Evolutionary conservation across 306 rosid species (phyloP).

Genomic region (Gastrolobium villosum): DNA sequence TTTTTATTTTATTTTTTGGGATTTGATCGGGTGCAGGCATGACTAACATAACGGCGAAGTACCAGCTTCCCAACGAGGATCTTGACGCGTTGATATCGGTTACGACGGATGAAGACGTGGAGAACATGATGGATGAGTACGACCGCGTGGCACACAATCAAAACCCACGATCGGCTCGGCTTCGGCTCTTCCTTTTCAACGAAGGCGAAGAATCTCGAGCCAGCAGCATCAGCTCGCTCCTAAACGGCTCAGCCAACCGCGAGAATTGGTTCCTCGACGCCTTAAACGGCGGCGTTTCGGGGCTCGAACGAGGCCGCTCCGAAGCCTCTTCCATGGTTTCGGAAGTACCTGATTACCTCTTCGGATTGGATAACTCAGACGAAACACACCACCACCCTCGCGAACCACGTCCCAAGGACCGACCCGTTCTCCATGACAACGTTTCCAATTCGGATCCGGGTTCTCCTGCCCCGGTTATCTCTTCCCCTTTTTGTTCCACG

Average conservation of each 20-base stretch:
- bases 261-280: conserved; percentile 96
- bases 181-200: conserved; percentile 80
- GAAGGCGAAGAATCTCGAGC: conserved; percentile 65
- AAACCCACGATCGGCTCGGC: conserved; percentile 76
- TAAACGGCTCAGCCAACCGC: conserved; percentile 82
- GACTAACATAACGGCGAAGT: conserved; percentile 72
- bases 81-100: conserved; percentile 93
- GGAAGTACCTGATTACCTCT: conserved; percentile 91
- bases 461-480: conserved; percentile 70
- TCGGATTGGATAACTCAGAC: conserved; percentile 85
- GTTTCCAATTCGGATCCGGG: conserved; percentile 84
- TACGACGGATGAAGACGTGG: conserved; percentile 92
- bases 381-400: conserved; percentile 51
- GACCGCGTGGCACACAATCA: conserved; percentile 80
- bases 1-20: too few relatives aligned
- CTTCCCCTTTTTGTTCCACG: conserved; percentile 71
- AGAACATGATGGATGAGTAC: conserved; percentile 97
- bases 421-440: conserved; percentile 50
- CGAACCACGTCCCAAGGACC: conserved; percentile 57
- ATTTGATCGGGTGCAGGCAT: conserved; percentile 61
- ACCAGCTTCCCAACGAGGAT: conserved; percentile 98
- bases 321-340: conserved; percentile 90
- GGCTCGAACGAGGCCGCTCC: conserved; percentile 82
- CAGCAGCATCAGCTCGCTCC: conserved; percentile 80
- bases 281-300: conserved; percentile 67